phyloP scores from a whole-genome alignment of 495 filamentous ascomycete genomes.

The Penicillium tannophilum region DNA sequence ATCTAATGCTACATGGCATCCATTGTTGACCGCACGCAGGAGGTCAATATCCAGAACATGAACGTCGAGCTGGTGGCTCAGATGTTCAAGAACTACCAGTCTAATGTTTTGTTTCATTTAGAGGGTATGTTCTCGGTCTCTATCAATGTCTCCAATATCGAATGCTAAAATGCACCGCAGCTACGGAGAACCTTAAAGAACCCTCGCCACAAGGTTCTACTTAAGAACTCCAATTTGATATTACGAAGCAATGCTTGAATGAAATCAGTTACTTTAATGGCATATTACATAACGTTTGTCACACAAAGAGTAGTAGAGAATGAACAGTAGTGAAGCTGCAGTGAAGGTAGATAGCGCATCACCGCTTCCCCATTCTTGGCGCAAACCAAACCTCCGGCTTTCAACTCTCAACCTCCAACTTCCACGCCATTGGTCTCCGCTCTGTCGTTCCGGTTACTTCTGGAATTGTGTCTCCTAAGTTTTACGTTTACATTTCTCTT shows the following conservation, averaged over 20 bases:
- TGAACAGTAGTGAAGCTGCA: not conserved
- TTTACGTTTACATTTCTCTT: not conserved
- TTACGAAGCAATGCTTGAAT: conserved; percentile 19
- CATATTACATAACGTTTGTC: not conserved
- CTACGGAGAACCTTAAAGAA: conserved; percentile 83
- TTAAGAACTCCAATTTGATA: not conserved
- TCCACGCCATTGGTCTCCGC: not conserved
- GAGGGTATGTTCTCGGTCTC: conserved; percentile 65
- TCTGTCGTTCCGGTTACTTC: not conserved
- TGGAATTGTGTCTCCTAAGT: not conserved
- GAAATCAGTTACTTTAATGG: conserved; percentile 8
- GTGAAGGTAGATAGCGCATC: conserved; percentile 9
- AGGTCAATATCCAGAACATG: conserved; percentile 98
- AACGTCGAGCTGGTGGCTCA: conserved; percentile 96
- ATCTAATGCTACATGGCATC: not conserved
- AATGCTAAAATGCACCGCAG: conserved; percentile 39
- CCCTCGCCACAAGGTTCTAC: conserved; percentile 54
- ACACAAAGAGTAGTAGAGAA: no score
- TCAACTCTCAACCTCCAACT: not conserved
- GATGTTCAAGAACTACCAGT: conserved; percentile 99
- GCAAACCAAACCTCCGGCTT: conserved; percentile 11
- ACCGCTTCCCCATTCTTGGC: conserved; percentile 20
- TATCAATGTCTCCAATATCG: not conserved
- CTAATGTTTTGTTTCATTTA: conserved; percentile 94
- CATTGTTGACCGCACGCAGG: conserved; percentile 49